Evolutionary conservation across 2,329 filamentous ascomycete species (phyloP).

Genomic region (Cladosporium sp.): DNA sequence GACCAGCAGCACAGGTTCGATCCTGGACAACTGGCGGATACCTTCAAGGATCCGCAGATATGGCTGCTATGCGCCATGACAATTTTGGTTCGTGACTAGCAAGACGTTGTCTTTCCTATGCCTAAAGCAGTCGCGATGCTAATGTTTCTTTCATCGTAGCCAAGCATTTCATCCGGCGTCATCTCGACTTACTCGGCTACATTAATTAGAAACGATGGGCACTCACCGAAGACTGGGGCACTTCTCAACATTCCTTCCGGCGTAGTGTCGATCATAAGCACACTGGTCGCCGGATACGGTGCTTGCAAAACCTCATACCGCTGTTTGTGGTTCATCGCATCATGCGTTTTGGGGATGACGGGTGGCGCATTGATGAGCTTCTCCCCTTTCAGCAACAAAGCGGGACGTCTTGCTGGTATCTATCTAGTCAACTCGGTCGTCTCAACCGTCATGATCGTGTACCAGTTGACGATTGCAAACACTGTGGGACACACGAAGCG

Average conservation of each 20-base stretch:
- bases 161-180: conserved; percentile 52
- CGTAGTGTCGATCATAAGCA: conserved; percentile 41
- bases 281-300: conserved; percentile 17
- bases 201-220: conserved; percentile 26
- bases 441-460: conserved; percentile 33
- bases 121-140: not conserved
- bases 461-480: conserved; percentile 47
- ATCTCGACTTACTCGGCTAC: conserved; percentile 54
- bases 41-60: conserved; percentile 59
- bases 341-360: conserved; percentile 23
- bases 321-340: conserved; percentile 4
- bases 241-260: conserved; percentile 56
- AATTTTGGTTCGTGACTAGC: conserved; percentile 8
- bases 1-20: conserved; percentile 45
- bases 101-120: not conserved
- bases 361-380: conserved; percentile 30
- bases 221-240: conserved; percentile 33
- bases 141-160: conserved; percentile 40
- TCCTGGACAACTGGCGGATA: conserved; percentile 49
- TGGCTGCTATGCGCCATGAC: conserved; percentile 35
- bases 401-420: conserved; percentile 37
- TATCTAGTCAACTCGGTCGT: conserved; percentile 39
- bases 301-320: not conserved
- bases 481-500: conserved; percentile 70
- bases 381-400: conserved; percentile 34